These are phyloP conservation scores for Cutaneotrichosporon cavernicola DNA, from an alignment of 1,284 basidiomycete genomes.

Conservation along the genomic window DNA sequence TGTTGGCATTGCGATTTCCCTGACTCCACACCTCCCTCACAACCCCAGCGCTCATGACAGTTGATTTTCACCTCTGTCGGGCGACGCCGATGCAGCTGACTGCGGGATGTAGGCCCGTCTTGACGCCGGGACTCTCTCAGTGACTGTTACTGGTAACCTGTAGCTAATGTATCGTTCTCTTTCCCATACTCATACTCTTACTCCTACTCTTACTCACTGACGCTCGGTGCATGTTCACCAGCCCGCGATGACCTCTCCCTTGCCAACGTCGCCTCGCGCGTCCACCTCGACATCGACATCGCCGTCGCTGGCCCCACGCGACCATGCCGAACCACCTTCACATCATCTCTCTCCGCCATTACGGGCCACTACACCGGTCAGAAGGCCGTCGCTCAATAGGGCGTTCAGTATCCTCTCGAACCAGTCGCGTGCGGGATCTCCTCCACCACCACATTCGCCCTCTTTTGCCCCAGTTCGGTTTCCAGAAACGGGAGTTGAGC, in stretches of 20 bases:
- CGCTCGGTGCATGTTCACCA: neutral
- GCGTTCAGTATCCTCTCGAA: neutral
- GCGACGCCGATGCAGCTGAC: neutral
- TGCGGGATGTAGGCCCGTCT: neutral
- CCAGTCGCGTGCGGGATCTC: neutral
- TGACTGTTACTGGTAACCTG: no score
- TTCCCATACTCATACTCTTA: neutral
- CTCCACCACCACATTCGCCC: neutral
- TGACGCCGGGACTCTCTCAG: no score
- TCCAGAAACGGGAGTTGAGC: conserved; percentile 32
- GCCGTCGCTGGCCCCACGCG: neutral
- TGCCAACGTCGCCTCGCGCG: neutral
- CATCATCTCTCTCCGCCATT: neutral
- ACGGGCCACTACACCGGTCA: neutral
- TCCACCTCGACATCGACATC: neutral
- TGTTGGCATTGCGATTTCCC: neutral
- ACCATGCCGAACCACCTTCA: neutral
- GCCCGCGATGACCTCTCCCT: neutral
- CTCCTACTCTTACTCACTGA: neutral
- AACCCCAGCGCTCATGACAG: neutral
- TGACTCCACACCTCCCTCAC: neutral
- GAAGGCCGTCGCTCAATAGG: neutral
- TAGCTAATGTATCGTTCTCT: no score
- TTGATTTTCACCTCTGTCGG: neutral
- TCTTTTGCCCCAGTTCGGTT: neutral